These are phyloP conservation scores for Bruguiera gymnorhiza DNA, from an alignment of 345 rosid species.

Conservation along the genomic window DNA sequence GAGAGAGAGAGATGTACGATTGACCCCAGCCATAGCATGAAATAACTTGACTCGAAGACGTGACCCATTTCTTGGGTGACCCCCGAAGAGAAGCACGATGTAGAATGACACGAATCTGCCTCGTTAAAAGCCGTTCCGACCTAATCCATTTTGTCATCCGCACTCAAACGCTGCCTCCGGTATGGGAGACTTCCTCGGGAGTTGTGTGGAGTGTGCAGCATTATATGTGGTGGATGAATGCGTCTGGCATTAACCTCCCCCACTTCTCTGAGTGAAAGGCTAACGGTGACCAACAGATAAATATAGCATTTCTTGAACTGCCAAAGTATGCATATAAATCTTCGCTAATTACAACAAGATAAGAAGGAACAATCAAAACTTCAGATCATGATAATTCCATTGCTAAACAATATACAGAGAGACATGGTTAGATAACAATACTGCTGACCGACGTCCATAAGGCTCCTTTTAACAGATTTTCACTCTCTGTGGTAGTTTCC, in stretches of 20 bases:
- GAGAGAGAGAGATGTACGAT: no score
- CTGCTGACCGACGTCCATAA: not conserved
- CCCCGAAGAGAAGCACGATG: no score
- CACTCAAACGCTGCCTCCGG: not conserved
- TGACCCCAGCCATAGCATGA: no score
- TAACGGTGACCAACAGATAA: not conserved
- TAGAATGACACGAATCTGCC: no score
- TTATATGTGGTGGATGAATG: no score
- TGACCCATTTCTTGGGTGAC: no score
- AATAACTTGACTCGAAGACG: no score
- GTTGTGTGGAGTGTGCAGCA: not conserved
- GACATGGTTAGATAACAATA: conserved; percentile 15
- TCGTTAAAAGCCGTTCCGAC: no score
- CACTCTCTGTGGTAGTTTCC: conserved; percentile 1
- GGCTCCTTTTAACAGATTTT: not conserved
- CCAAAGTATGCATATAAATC: conserved; percentile 1
- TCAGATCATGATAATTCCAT: conserved; percentile 23
- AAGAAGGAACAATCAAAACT: conserved; percentile 25
- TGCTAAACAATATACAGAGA: conserved; percentile 42
- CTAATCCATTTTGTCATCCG: no score
- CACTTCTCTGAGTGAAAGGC: no score
- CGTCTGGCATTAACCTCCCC: no score
- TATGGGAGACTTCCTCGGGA: no score
- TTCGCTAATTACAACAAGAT: conserved; percentile 16
- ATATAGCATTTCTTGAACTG: not conserved